Evolutionary conservation across 2,329 filamentous ascomycete genomes (phyloP).

Genomic region (Phyllosticta capitalensis): DNA sequence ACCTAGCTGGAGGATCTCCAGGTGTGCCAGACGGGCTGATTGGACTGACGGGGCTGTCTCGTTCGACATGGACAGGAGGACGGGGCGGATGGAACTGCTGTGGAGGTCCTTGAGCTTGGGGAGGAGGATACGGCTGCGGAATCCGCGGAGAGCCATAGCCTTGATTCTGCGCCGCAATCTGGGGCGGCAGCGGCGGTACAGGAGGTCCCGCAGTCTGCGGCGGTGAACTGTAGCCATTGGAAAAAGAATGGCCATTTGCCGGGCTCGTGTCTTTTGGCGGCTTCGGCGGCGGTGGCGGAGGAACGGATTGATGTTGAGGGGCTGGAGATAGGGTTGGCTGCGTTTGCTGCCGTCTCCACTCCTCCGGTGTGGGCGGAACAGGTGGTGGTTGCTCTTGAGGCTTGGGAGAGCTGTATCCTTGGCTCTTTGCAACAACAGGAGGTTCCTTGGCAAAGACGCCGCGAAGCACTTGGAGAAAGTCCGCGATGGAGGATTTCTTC

Average conservation of each 20-base stretch:
- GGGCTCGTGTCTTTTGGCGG: conserved; percentile 30
- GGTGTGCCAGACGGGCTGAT: conserved; percentile 20
- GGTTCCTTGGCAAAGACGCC: conserved; percentile 93
- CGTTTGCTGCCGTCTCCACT: conserved; percentile 31
- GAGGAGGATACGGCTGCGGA: conserved; percentile 15
- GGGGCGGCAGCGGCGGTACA: conserved; percentile 24
- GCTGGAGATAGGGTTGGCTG: conserved; percentile 27
- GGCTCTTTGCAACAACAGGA: conserved; percentile 65
- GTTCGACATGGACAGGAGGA: conserved; percentile 19
- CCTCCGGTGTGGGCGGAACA: conserved; percentile 62
- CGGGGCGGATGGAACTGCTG: conserved; percentile 15
- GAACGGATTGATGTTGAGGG: conserved; percentile 18
- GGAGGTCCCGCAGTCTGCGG: conserved; percentile 14
- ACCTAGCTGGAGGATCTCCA: conserved; percentile 17
- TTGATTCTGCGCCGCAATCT: conserved; percentile 10
- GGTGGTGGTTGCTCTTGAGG: conserved; percentile 42
- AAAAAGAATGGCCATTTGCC: not conserved
- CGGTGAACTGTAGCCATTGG: conserved; percentile 16
- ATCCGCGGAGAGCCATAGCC: conserved; percentile 14
- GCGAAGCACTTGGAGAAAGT: conserved; percentile 72
- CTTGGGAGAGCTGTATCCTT: conserved; percentile 20
- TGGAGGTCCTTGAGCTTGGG: conserved; percentile 13
- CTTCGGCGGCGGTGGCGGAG: conserved; percentile 35
- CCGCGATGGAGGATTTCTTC: conserved; percentile 71
- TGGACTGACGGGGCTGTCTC: conserved; percentile 29